Evolutionary conservation across 371 early-diverging fungal species (phyloP), one percentile per base, ranked within the genome.

Genomic region (Actinomortierella wolfii): DNA sequence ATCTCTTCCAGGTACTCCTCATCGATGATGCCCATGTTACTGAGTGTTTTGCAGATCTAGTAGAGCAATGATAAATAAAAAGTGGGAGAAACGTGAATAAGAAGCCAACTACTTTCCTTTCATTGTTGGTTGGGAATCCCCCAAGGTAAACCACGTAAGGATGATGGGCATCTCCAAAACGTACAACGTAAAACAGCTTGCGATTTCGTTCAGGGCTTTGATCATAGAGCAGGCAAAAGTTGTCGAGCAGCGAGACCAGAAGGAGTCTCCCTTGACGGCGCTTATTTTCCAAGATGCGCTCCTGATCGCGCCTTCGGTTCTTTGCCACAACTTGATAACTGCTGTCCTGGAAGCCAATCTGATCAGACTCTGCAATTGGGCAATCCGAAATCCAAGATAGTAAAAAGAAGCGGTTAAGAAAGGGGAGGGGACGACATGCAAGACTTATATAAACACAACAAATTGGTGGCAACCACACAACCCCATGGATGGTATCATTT

Each of bases 1-100:
- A 95, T 84, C 67, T 94, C 90, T 39, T 92, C 92, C 50, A 94
- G 74, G 59, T 92, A 94, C 61, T 96, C 94, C 34, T 90, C 86
- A 54, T 89, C 88, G 47, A 94, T 88, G 51, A 94, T 88, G 21
- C 93, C 91, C 80, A 89, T 80, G 28, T 83, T 81, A 29, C 79
- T 79, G 20, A 88, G 68, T 0, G 84, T 86, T 63, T 84, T 84
- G 71, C 86, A 86, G 43, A 74, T 74, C 21, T 34, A 11, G 34
- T n/a, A n/a, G n/a, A n/a, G n/a, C n/a, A n/a, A 11, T 34, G 34
- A 34, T 34, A 11, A 34, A 11, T n/a, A n/a, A n/a, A n/a, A n/a
- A n/a, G n/a, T n/a, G n/a, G n/a, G n/a, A n/a, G n/a, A n/a, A n/a
- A n/a, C n/a, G n/a, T n/a, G n/a, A n/a, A n/a, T n/a, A n/a, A n/a